phyloP scores from a whole-genome alignment of 768 basidiomycete genomes.

The Mycena pura region DNA sequence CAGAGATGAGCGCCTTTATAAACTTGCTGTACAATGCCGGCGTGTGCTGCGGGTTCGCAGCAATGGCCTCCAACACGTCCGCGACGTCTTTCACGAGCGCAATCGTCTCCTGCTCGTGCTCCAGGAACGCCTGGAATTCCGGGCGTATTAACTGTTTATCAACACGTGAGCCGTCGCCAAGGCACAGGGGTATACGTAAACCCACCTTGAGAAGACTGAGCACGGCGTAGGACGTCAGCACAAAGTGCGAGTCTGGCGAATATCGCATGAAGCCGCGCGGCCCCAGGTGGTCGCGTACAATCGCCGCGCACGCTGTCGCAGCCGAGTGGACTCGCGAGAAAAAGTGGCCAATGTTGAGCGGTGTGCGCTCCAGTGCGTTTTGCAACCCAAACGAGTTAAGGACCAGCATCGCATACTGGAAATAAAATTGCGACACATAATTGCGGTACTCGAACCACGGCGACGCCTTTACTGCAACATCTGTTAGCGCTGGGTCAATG shows the following conservation, averaged over 20 bases:
- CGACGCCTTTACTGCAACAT: slow-evolving; percentile 34
- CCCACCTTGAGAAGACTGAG: slow-evolving; percentile 89
- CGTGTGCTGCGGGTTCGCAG: slow-evolving; percentile 83
- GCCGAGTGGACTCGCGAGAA: slow-evolving; percentile 79
- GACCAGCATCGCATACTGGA: slow-evolving; percentile 85
- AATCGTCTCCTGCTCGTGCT: slow-evolving; percentile 75
- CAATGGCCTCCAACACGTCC: slow-evolving; percentile 75
- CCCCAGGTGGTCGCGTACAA: slow-evolving; percentile 81
- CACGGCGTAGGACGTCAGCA: slow-evolving; percentile 92
- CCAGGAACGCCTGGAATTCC: slow-evolving; percentile 79
- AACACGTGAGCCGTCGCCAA: background rate
- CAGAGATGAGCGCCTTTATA: slow-evolving; percentile 77
- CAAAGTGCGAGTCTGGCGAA: slow-evolving; percentile 90
- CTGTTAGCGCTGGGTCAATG: background rate
- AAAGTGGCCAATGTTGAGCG: slow-evolving; percentile 81
- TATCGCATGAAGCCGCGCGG: slow-evolving; percentile 81
- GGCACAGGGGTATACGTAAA: slow-evolving; percentile 3
- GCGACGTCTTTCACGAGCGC: slow-evolving; percentile 81
- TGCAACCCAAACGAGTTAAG: slow-evolving; percentile 97
- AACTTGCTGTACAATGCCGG: slow-evolving; percentile 90
- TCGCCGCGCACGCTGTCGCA: slow-evolving; percentile 70
- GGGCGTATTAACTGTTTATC: slow-evolving; percentile 75
- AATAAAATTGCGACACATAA: slow-evolving; percentile 74
- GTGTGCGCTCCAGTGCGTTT: slow-evolving; percentile 84
- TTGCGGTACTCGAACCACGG: slow-evolving; percentile 49